A percentile compares a stretch with the other conserved stretches of the same genome.
Conservation (phyloP, 164 flowering plant species). For the Umbellularia californica region DNA sequence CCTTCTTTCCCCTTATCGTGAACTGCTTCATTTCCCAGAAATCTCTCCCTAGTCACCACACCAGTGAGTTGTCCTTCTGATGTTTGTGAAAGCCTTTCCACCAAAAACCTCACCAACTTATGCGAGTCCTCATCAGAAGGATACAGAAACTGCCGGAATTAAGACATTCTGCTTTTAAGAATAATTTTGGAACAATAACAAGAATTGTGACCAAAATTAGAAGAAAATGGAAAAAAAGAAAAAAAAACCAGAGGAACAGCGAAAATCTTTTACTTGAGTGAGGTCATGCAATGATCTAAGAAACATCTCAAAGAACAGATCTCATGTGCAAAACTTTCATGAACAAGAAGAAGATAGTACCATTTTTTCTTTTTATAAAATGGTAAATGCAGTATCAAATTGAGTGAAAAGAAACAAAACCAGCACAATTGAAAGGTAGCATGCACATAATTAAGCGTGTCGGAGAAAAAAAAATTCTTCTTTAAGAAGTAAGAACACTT, state of each 20-base stretch:
- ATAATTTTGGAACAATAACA: conserved; percentile 33
- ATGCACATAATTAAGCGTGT: too few species aligned
- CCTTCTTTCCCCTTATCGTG: background rate
- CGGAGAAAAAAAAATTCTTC: background rate
- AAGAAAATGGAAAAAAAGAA: conserved; percentile 10
- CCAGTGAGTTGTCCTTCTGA: conserved; percentile 25
- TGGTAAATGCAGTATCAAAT: too few species aligned
- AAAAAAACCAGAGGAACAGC: background rate
- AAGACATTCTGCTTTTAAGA: conserved; percentile 59
- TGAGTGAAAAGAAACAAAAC: background rate
- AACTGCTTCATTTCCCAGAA: conserved; percentile 10
- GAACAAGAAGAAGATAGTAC: background rate
- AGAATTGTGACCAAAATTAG: conserved; percentile 15
- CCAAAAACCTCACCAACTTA: conserved; percentile 69
- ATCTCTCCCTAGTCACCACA: conserved; percentile 1
- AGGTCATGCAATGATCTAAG: background rate
- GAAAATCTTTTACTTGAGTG: background rate
- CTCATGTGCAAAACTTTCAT: background rate
- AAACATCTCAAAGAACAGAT: background rate
- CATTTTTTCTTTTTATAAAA: background rate
- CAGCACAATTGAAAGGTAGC: background rate
- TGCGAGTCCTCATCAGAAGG: conserved; percentile 79
- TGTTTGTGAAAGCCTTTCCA: conserved; percentile 51
- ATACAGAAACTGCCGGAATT: conserved; percentile 80
- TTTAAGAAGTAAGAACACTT: too few species aligned